Conservation (phyloP, 306 rosid species). For the Corylus avellana region DNA sequence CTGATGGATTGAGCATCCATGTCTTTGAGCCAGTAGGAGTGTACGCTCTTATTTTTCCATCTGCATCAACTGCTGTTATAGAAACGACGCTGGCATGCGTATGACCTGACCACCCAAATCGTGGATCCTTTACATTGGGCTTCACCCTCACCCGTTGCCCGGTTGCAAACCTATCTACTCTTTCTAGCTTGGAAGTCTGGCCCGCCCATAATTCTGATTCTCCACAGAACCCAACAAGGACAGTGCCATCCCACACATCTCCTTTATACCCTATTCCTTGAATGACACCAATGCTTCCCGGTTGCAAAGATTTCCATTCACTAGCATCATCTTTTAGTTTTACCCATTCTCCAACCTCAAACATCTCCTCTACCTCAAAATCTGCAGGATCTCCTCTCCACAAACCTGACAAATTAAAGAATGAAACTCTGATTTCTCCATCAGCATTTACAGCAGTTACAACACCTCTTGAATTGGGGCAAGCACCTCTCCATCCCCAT, state of each 20-base stretch:
- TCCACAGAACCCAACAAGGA: conserved; percentile 77
- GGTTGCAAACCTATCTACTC: conserved; percentile 56
- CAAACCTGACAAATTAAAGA: conserved; percentile 68
- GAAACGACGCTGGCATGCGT: conserved; percentile 69
- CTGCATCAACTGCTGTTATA: conserved; percentile 85
- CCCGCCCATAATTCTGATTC: conserved; percentile 96
- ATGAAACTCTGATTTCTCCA: conserved; percentile 89
- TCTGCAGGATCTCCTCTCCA: conserved; percentile 98
- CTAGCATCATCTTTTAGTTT: conserved; percentile 56
- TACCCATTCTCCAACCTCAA: conserved; percentile 98
- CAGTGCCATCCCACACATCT: conserved; percentile 72
- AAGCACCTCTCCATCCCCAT: conserved; percentile 98
- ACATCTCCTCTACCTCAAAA: conserved; percentile 72
- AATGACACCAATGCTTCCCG: conserved; percentile 84
- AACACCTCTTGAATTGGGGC: conserved; percentile 68
- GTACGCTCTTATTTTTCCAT: conserved; percentile 84
- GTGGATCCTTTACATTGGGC: conserved; percentile 61
- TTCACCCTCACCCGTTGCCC: conserved; percentile 85
- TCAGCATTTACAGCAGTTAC: conserved; percentile 84
- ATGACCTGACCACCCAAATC: conserved; percentile 98
- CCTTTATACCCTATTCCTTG: conserved; percentile 87
- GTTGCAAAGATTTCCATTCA: conserved; percentile 74
- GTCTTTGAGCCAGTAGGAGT: conserved; percentile 84
- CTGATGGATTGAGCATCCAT: conserved; percentile 97
- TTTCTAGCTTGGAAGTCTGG: conserved; percentile 65